Evolutionary conservation across 73 alveolate species (phyloP).

Genomic region (Paramecium octaurelia): DNA sequence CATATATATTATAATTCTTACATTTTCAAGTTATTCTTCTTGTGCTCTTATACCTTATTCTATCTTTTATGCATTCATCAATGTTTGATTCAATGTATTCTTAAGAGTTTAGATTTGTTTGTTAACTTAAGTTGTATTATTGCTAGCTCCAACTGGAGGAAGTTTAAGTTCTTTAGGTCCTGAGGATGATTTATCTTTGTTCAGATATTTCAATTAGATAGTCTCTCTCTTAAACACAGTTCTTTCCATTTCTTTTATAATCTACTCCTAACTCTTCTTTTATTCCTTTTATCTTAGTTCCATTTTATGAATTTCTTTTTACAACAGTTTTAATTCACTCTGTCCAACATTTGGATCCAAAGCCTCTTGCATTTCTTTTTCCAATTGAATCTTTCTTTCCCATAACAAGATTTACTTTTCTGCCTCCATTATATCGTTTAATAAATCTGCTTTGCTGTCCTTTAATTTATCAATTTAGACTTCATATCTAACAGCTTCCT

Average conservation of each 20-base stretch:
- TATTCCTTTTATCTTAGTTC: constrained; percentile 88
- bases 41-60: constrained; percentile 73
- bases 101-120: constrained; percentile 77
- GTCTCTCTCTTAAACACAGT: constrained; percentile 96
- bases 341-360: constrained; percentile 97
- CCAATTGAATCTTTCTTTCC: constrained; percentile 98
- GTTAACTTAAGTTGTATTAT: constrained; percentile 70
- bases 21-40: constrained; percentile 58
- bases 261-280: constrained; percentile 89
- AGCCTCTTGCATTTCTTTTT: constrained; percentile 97
- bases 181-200: constrained; percentile 76
- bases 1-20: neutral
- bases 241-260: constrained; percentile 96
- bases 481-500: constrained; percentile 89
- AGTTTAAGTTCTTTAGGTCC: constrained; percentile 54
- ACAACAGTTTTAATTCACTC: constrained; percentile 92
- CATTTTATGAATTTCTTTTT: constrained; percentile 96
- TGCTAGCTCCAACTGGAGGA: constrained; percentile 53
- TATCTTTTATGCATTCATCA: constrained; percentile 76
- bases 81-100: constrained; percentile 79
- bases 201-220: constrained; percentile 89
- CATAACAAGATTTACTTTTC: constrained; percentile 95
- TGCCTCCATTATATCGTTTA: constrained; percentile 95
- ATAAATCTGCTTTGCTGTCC: constrained; percentile 88
- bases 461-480: constrained; percentile 89